Base-by-base conservation (phyloP, 176 grass and related monocot species). In the Raddia guianensis region DNA sequence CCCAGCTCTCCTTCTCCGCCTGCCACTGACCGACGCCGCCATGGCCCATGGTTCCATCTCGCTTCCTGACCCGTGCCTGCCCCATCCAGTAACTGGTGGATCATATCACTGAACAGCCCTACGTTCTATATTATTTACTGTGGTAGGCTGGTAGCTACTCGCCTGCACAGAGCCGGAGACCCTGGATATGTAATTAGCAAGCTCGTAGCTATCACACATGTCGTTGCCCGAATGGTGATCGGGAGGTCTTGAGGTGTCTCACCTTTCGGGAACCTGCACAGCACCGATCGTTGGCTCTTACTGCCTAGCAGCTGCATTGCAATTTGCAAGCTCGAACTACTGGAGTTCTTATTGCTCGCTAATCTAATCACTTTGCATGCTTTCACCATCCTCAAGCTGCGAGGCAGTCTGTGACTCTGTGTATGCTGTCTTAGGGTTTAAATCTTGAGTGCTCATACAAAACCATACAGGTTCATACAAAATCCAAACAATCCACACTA, bases 1-100 rank as follows among this genome's bases (percentile, higher is more conserved):
- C 84, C 62, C 74, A 70, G 68, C 57, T 91, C 48, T 20, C 71
- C 12, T 15, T 91, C 48, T 62, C 76, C 16, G 0, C 5, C 50
- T 37, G 27, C 58, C 10, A 60, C 14, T 89, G 83, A 77, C 47
- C 4, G 37, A 5, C 8, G 34, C 5, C 2, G 5, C 27, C 27
- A 27, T 27, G 27, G 27, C 27, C 27, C 27, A 27, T 40, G 37
- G 58, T 27, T 74, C 2, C 68, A 13, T 9, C 59, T 4, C 37
- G 15, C 49, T 35, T 3, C 70, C 46, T 7, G 59, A 44, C 27
- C 11, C 11, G 8, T 54, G 8, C 18, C 5, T 18, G 15, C 6
- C 5, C 3, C 32, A 7, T 46, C 19, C 63, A 20, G 13, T 61
- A 73, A 63, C 48, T 42, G 53, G 68, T 74, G 71, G 62, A n/a